Conservation (phyloP, 768 basidiomycete species). For the Tylopilus subfusipes region DNA sequence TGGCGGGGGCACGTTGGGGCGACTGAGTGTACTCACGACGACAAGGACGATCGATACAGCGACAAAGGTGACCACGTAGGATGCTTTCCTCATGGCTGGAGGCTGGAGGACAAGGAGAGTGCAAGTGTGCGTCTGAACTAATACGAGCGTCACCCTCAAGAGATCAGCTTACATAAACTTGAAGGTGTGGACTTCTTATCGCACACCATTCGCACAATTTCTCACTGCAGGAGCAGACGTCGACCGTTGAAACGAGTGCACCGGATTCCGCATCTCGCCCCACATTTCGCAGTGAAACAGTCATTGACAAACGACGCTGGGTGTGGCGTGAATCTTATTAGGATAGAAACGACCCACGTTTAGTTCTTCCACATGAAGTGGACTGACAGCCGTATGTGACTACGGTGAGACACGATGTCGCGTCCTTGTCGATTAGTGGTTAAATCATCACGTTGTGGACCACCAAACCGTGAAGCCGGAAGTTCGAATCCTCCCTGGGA, state of each 20-base stretch:
- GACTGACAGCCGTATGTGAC: not conserved
- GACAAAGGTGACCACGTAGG: slow-evolving; percentile 62
- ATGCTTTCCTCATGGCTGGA: slow-evolving; percentile 59
- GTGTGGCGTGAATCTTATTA: too few relatives aligned
- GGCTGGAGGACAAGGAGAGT: not conserved
- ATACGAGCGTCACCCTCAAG: too few relatives aligned
- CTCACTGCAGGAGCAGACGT: too few relatives aligned
- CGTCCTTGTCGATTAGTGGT: slow-evolving; percentile 45
- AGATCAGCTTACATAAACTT: slow-evolving; percentile 8
- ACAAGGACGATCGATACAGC: slow-evolving; percentile 48
- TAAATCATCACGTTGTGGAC: slow-evolving; percentile 43
- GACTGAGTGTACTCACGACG: slow-evolving; percentile 41
- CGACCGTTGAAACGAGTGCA: too few relatives aligned
- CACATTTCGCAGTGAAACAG: too few relatives aligned
- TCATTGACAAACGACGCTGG: too few relatives aligned
- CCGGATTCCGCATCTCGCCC: too few relatives aligned
- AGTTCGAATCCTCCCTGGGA: slow-evolving; percentile 39
- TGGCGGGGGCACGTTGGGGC: not conserved
- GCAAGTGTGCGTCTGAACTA: not conserved
- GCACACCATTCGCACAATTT: slow-evolving; percentile 27
- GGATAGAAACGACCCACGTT: too few relatives aligned
- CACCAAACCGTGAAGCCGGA: slow-evolving; percentile 37
- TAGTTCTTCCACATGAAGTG: not conserved
- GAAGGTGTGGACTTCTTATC: not conserved
- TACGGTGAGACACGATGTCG: not conserved